Base-by-base conservation (phyloP, 2,329 filamentous ascomycete genomes). In the Apiospora sp. region DNA sequence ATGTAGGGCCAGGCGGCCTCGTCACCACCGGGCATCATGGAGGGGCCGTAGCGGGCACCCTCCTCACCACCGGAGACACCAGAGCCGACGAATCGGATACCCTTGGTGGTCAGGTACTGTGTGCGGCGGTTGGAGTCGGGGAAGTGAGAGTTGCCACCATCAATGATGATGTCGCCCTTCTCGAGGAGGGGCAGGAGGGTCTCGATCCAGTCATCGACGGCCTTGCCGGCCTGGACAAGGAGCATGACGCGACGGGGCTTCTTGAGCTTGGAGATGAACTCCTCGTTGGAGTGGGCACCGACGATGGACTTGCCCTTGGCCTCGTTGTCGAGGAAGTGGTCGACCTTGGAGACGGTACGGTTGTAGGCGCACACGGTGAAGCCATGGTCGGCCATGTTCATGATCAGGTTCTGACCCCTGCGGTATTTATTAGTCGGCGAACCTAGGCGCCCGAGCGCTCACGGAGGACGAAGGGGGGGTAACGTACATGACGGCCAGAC, bases 21-120 rank as follows among this genome's bases (percentile, higher is more conserved):
- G 87, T 98, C 95, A 86, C 96, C 96, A 91, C 96, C 96, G 77
- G 96, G 96, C 96, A 99, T 99, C 85, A 99, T 90, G 77, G 95
- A 98, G 80, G 96, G 96, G 73, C 96, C 96, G 83, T 97, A 98
- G 80, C 96, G 93, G 83, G 96, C 96, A 91, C 96, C 96, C 90
- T 99, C 96, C 89, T 99, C 96, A 89, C 96, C 96, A 88, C 96
- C 96, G 78, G 96, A 99, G 78, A 99, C 96, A 92, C 96, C 96
- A 81, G 93, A 93, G 82, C 96, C 96, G 84, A 99, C 95, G 84
- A 98, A 99, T 82, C 93, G 92, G 85, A 99, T 94, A 80, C 94
- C 93, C 92, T 98, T 98, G 81, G 83, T 80, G 69, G 87, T 86
- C 75, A 98, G 92, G 89, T 98, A 98, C 86, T 93, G 88, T 85